phyloP scores from a whole-genome alignment of 768 basidiomycete species.

The Favolaschia claudopus region DNA sequence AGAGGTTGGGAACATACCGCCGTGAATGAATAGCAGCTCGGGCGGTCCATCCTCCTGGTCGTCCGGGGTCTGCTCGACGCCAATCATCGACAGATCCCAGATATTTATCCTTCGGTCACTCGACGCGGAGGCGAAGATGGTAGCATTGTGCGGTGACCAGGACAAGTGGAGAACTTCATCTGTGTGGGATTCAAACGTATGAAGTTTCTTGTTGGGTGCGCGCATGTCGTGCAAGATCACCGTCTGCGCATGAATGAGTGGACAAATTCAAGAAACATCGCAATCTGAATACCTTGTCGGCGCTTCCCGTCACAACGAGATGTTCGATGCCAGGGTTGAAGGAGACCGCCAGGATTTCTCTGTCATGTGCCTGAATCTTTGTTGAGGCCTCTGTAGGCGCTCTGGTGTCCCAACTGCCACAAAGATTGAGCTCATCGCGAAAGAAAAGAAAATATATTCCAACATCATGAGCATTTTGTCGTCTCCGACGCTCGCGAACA shows the following conservation, averaged over 20 bases:
- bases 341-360: constrained; percentile 90
- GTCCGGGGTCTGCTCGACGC: constrained; percentile 95
- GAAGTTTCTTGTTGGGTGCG: constrained; percentile 74
- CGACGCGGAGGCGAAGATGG: constrained; percentile 94
- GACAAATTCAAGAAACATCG: not conserved
- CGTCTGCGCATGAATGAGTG: constrained; percentile 60
- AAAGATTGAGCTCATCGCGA: constrained; percentile 19
- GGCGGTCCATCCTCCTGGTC: constrained; percentile 99
- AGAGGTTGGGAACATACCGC: constrained; percentile 61
- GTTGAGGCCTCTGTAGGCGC: constrained; percentile 70
- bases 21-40: constrained; percentile 94
- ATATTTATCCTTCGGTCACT: constrained; percentile 93
- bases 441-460: constrained; percentile 36
- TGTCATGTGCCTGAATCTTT: constrained; percentile 85
- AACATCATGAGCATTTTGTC: constrained; percentile 95
- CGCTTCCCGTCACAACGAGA: constrained; percentile 89
- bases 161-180: constrained; percentile 94
- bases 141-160: constrained; percentile 94
- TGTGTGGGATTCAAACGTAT: constrained; percentile 91
- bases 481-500: constrained; percentile 96
- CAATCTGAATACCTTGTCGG: constrained; percentile 75
- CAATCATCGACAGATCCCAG: constrained; percentile 93
- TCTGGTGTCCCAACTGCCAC: constrained; percentile 89
- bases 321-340: constrained; percentile 86
- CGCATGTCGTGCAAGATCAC: constrained; percentile 89